These are phyloP conservation scores for Heliocybe sulcata DNA, from an alignment of 1,284 basidiomycete genomes.

Conservation along the genomic window DNA sequence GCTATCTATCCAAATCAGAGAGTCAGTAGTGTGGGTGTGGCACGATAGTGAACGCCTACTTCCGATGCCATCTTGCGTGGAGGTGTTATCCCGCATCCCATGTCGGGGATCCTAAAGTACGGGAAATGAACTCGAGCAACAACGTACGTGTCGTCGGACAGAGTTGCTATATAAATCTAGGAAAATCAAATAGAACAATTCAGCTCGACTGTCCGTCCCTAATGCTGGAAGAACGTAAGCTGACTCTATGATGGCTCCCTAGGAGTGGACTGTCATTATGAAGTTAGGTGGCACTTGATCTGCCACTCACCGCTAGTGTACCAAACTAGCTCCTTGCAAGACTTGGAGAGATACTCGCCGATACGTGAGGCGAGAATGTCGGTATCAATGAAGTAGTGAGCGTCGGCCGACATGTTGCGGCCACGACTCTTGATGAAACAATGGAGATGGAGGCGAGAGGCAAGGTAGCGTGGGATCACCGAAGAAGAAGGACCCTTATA, in stretches of 20 bases:
- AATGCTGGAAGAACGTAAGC: neutral
- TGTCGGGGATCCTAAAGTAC: neutral
- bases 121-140: neutral
- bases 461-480: no score
- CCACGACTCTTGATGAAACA: no score
- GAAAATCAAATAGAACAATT: neutral
- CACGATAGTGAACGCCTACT: neutral
- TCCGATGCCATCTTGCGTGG: neutral
- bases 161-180: neutral
- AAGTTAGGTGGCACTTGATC: no score
- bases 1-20: neutral
- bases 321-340: no score
- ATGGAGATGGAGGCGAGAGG: no score
- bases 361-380: no score
- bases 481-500: no score
- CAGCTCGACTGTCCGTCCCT: no score
- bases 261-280: neutral
- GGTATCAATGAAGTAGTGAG: no score
- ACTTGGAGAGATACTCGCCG: no score
- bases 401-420: no score
- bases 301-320: no score
- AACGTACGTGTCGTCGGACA: neutral
- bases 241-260: neutral
- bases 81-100: neutral
- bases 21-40: neutral